A percentile compares a stretch with the other conserved stretches of the same genome.
These are phyloP conservation scores for Zygnema cylindricum DNA, from an alignment of 139 green algal genomes.

Conservation along the genomic window DNA sequence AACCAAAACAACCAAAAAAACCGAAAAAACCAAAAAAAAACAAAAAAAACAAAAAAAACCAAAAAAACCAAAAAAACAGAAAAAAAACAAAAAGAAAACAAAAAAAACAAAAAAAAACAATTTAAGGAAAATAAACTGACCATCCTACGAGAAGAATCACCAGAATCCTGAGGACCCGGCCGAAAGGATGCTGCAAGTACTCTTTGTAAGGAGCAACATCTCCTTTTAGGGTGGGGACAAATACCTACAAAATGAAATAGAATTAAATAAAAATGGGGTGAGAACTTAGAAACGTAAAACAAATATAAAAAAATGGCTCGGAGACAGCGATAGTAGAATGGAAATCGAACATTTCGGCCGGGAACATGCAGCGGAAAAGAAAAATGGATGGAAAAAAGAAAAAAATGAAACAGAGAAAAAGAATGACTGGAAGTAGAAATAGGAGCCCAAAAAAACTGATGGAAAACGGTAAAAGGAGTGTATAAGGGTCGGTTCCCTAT, in stretches of 20 bases:
- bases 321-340: background rate
- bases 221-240: conserved; percentile 72
- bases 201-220: conserved; percentile 26
- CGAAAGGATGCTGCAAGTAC: conserved; percentile 54
- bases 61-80: background rate
- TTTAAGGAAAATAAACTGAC: conserved; percentile 7
- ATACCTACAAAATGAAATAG: conserved; percentile 65
- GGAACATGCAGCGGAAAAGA: no score
- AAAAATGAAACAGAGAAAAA: no score
- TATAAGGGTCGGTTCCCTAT: background rate
- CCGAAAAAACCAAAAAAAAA: background rate
- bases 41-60: background rate
- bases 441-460: background rate
- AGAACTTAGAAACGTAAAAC: background rate
- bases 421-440: no score
- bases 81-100: background rate
- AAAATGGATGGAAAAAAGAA: no score
- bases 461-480: background rate
- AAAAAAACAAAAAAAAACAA: background rate
- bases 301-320: background rate
- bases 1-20: no score
- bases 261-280: background rate
- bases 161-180: conserved; percentile 65
- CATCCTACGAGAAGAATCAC: conserved; percentile 78
- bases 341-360: background rate